Evolutionary conservation across 2,329 filamentous ascomycete species (phyloP), one percentile per base, ranked within the genome.

Genomic region (Monilinia fructigena): DNA sequence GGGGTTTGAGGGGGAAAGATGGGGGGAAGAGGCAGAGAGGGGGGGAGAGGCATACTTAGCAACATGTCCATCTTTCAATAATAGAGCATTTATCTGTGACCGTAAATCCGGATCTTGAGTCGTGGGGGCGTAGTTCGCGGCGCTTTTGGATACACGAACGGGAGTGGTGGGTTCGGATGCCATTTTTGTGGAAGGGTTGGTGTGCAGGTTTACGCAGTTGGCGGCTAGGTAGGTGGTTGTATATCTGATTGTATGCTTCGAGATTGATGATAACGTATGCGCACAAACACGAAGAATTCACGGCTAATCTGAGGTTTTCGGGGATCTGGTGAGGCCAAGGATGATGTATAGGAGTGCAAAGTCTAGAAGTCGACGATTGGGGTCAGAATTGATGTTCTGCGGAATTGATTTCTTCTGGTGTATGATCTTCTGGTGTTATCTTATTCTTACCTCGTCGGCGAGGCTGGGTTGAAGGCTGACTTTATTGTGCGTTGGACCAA

Each of bases 21-120:
- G 16, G 18, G 18, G 45, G 45, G 20, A 20, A 4, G 16, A 8
- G 16, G 45, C 7, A 35, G 20, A 20, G 45, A 6, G 45, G 8
- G 5, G 11, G 45, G 20, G 20, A 8, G 8, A 8, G 58, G 68
- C 78, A 63, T 79, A 88, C 86, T 84, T 86, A 56, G 80, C 76
- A 31, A 88, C 82, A 69, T 88, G 83, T 3, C 86, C 86, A 55
- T 86, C 85, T 52, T 80, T 79, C 45, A 89, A 78, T 31, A 89
- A 77, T 16, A 85, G 72, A 12, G 80, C 79, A 74, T 89, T 89
- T 72, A 89, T 85, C 71, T 87, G 82, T 2, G 86, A 88, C 28
- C 86, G 80, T 66, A 89, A 77, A 67, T 89, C 86, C 8, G 83
- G 80, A 71, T 89, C 86, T 66, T 86, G 81, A 11, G 85, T 89